phyloP scores from a whole-genome alignment of 1,284 basidiomycete genomes.

The Golubevia pallescens region DNA sequence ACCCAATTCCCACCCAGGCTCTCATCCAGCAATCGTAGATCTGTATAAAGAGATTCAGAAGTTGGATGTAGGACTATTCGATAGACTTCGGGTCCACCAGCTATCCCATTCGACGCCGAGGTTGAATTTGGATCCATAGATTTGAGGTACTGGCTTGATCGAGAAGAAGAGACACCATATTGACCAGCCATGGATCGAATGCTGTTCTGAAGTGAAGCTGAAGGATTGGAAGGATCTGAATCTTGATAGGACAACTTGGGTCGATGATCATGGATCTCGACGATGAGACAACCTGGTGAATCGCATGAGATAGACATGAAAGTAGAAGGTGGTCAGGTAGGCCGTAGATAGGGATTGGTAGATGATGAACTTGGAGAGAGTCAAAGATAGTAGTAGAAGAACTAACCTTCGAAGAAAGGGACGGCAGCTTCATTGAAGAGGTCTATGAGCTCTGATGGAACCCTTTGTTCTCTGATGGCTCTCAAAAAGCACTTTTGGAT shows the following conservation, averaged over 20 bases:
- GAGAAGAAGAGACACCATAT: too few relatives aligned
- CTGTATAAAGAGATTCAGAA: constrained; percentile 50
- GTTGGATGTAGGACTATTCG: constrained; percentile 51
- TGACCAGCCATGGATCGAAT: too few relatives aligned
- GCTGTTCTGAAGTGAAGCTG: too few relatives aligned
- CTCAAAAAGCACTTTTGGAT: constrained; percentile 32
- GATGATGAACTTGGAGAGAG: not conserved
- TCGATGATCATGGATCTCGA: constrained; percentile 60
- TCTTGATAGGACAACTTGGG: constrained; percentile 14
- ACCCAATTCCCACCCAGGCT: constrained; percentile 41
- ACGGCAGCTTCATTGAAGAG: constrained; percentile 45
- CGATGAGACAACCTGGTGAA: constrained; percentile 38
- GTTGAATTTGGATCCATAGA: too few relatives aligned
- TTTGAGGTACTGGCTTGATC: too few relatives aligned
- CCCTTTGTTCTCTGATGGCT: constrained; percentile 47
- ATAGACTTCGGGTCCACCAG: constrained; percentile 41
- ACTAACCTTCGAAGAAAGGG: constrained; percentile 49
- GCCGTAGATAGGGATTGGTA: not conserved
- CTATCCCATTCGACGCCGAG: too few relatives aligned
- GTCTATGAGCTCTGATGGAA: constrained; percentile 52
- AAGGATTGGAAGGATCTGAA: constrained; percentile 3
- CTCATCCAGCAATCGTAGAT: constrained; percentile 49
- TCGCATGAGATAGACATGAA: not conserved
- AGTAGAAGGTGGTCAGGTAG: not conserved
- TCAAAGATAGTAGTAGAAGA: not conserved